Evolutionary conservation across 768 basidiomycete species (phyloP).

Genomic region (Lentinula lateritia): DNA sequence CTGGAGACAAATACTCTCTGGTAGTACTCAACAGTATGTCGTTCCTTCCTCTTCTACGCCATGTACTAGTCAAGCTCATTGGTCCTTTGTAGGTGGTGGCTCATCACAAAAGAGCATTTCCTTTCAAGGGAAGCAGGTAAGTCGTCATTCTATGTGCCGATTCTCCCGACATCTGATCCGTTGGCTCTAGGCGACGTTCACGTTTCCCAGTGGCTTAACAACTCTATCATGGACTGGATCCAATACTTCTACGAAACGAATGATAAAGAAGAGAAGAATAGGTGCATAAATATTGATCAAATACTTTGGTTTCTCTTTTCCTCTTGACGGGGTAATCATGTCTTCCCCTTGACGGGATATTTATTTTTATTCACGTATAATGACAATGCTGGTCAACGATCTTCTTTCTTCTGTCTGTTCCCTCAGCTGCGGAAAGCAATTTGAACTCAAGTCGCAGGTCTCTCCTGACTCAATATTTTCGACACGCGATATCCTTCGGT

Average conservation of each 20-base stretch:
- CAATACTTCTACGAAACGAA: not conserved
- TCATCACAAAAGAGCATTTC: not conserved
- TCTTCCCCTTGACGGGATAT: not conserved
- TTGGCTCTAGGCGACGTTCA: slow-evolving; percentile 33
- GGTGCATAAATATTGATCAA: not conserved
- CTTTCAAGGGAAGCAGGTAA: not conserved
- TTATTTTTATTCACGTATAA: not conserved
- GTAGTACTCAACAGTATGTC: slow-evolving; percentile 44
- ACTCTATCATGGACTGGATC: slow-evolving; percentile 11
- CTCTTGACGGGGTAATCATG: not conserved
- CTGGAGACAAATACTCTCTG: slow-evolving; percentile 41
- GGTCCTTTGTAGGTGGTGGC: not conserved
- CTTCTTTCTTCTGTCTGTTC: not conserved
- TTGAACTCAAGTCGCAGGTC: not conserved
- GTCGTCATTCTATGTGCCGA: not conserved
- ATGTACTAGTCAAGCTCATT: too few relatives aligned
- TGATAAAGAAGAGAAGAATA: not conserved
- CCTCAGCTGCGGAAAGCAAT: too few relatives aligned
- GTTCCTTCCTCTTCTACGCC: not conserved
- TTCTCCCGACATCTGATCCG: not conserved
- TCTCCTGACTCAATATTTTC: too few relatives aligned
- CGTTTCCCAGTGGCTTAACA: slow-evolving; percentile 46
- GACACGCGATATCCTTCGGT: too few relatives aligned
- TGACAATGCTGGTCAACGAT: not conserved
- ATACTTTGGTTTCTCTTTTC: not conserved